A percentile compares a stretch with the other conserved stretches of the same genome.
Conservation (phyloP, 2,329 filamentous ascomycete genomes). For the Helicocarpus griseus region DNA sequence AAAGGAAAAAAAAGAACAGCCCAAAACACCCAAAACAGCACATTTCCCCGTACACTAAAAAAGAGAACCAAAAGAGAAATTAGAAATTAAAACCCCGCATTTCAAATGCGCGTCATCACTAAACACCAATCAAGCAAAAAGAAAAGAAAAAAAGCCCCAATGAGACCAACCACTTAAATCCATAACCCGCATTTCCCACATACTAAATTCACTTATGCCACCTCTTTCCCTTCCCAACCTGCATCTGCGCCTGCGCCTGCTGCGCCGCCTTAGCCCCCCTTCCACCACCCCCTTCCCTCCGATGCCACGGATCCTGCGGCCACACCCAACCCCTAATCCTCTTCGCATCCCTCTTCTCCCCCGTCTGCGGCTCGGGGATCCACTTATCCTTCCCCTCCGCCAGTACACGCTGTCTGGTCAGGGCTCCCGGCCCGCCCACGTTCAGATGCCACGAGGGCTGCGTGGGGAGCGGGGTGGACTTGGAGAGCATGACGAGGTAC, state of each 20-base stretch:
- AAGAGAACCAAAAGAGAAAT: slow-evolving; percentile 3
- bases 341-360: slow-evolving; percentile 54
- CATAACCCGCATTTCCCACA: no score
- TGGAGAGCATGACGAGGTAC: slow-evolving; percentile 57
- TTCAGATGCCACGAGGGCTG: slow-evolving; percentile 51
- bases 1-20: no score
- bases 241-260: not conserved
- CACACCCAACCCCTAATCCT: slow-evolving; percentile 52
- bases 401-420: slow-evolving; percentile 47
- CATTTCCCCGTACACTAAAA: no score
- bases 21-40: no score
- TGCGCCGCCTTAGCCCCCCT: slow-evolving; percentile 17
- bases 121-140: not conserved
- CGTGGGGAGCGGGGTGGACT: slow-evolving; percentile 48
- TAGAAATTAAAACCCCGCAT: not conserved
- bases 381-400: slow-evolving; percentile 47
- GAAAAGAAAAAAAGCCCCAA: not conserved
- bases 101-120: no score
- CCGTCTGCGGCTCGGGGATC: slow-evolving; percentile 51
- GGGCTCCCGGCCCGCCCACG: slow-evolving; percentile 47
- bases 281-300: slow-evolving; percentile 41
- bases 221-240: slow-evolving; percentile 20
- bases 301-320: slow-evolving; percentile 51
- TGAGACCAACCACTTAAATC: no score
- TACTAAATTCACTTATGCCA: slow-evolving; percentile 25